Conservation (phyloP, 495 filamentous ascomycete genomes). For the Penicillium bovifimosum region DNA sequence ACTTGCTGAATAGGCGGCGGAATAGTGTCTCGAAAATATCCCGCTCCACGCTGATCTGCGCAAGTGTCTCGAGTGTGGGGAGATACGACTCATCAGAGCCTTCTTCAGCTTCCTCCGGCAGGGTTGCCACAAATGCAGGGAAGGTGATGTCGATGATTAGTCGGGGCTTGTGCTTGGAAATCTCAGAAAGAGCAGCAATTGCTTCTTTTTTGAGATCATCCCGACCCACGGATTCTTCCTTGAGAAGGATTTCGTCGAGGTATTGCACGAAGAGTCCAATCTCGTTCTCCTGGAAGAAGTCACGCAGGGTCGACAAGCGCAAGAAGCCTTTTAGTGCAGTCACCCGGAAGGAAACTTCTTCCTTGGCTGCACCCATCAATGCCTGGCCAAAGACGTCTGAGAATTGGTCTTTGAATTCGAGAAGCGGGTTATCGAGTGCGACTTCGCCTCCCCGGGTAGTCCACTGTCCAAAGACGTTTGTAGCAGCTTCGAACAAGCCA, state of each 20-base stretch:
- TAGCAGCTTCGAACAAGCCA: constrained; percentile 52
- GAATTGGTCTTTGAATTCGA: constrained; percentile 55
- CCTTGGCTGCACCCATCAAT: constrained; percentile 54
- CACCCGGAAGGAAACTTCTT: constrained; percentile 61
- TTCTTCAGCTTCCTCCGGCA: constrained; percentile 55
- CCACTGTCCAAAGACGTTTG: constrained; percentile 55
- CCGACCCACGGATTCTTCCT: constrained; percentile 51
- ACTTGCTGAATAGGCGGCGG: constrained; percentile 59
- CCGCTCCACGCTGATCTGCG: constrained; percentile 59
- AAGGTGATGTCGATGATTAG: constrained; percentile 67
- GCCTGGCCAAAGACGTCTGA: constrained; percentile 57
- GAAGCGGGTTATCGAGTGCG: constrained; percentile 45
- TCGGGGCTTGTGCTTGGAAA: constrained; percentile 62
- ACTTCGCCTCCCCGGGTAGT: constrained; percentile 34
- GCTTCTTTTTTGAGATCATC: constrained; percentile 58
- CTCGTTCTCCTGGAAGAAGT: constrained; percentile 58
- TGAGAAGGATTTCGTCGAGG: constrained; percentile 58
- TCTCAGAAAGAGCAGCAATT: constrained; percentile 56
- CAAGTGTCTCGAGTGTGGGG: constrained; percentile 60
- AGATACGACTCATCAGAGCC: constrained; percentile 42
- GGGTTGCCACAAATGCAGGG: constrained; percentile 64
- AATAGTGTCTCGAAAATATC: constrained; percentile 66
- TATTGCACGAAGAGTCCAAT: constrained; percentile 60
- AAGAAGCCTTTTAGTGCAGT: constrained; percentile 56
- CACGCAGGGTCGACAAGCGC: constrained; percentile 48